phyloP scores from a whole-genome alignment of 768 basidiomycete genomes.

The Tricholoma saponaceum region DNA sequence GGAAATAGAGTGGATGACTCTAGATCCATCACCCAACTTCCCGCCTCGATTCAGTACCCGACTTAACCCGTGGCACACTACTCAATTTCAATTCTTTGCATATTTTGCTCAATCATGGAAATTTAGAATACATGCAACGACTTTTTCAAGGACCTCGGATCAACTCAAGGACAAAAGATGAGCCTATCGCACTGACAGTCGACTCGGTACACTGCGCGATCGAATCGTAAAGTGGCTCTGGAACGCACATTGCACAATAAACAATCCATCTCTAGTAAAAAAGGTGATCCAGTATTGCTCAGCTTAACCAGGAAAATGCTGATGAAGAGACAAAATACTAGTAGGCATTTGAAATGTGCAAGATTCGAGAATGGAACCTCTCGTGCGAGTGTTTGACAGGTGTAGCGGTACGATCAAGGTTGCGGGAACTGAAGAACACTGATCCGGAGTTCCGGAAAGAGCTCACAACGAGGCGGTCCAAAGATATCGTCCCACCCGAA shows the following conservation, averaged over 20 bases:
- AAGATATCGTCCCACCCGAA: background rate
- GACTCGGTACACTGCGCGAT: background rate
- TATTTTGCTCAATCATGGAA: too few relatives aligned
- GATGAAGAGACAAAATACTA: background rate
- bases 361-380: background rate
- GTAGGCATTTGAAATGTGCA: background rate
- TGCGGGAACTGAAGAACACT: background rate
- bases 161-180: background rate
- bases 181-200: background rate
- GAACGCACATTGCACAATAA: background rate
- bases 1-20: too few relatives aligned
- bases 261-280: background rate
- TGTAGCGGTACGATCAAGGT: background rate
- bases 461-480: background rate
- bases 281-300: too few relatives aligned
- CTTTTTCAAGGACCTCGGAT: constrained; percentile 13
- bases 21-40: too few relatives aligned
- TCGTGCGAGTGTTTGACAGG: background rate
- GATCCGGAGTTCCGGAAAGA: background rate
- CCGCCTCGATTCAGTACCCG: too few relatives aligned
- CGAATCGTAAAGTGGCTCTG: background rate
- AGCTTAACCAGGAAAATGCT: too few relatives aligned
- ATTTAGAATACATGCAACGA: too few relatives aligned
- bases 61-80: too few relatives aligned
- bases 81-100: too few relatives aligned